A percentile compares a stretch with the other conserved stretches of the same genome.
Conservation (phyloP, 345 rosid species). For the Kernera saxatilis region DNA sequence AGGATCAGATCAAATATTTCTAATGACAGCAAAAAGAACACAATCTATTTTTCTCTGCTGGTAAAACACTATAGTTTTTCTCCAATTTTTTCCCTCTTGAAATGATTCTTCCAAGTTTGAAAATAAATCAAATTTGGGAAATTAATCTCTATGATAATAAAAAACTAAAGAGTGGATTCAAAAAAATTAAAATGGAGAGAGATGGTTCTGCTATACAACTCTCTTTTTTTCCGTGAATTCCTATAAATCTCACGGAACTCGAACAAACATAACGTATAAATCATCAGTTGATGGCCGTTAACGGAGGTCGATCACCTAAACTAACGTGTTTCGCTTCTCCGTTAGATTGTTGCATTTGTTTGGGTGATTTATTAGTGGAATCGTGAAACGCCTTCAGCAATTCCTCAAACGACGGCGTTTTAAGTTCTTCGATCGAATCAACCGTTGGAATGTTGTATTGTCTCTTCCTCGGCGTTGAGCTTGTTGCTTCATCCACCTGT, state of each 20-base stretch:
- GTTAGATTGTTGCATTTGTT: slow-evolving; percentile 43
- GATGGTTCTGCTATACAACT: background rate
- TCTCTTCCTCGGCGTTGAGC: slow-evolving; percentile 88
- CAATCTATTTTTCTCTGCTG: too few species aligned
- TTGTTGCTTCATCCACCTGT: slow-evolving; percentile 90
- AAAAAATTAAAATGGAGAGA: background rate
- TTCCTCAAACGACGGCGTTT: slow-evolving; percentile 88
- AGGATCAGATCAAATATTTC: too few species aligned
- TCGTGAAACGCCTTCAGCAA: slow-evolving; percentile 69
- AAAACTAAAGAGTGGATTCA: background rate
- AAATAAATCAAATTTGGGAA: background rate
- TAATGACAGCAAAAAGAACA: too few species aligned
- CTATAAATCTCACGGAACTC: slow-evolving; percentile 19
- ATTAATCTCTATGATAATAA: background rate
- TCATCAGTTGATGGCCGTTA: slow-evolving; percentile 32
- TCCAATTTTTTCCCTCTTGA: too few species aligned
- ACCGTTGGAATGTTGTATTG: slow-evolving; percentile 63
- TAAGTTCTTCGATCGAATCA: slow-evolving; percentile 78
- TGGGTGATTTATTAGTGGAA: slow-evolving; percentile 44
- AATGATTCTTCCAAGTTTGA: background rate
- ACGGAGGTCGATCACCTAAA: slow-evolving; percentile 28
- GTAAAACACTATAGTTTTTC: too few species aligned
- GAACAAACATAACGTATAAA: background rate
- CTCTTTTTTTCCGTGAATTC: slow-evolving; percentile 9
- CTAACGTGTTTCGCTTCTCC: slow-evolving; percentile 66